Base-by-base conservation (phyloP, 164 flowering plant genomes). In the Cinnamomum chago region DNA sequence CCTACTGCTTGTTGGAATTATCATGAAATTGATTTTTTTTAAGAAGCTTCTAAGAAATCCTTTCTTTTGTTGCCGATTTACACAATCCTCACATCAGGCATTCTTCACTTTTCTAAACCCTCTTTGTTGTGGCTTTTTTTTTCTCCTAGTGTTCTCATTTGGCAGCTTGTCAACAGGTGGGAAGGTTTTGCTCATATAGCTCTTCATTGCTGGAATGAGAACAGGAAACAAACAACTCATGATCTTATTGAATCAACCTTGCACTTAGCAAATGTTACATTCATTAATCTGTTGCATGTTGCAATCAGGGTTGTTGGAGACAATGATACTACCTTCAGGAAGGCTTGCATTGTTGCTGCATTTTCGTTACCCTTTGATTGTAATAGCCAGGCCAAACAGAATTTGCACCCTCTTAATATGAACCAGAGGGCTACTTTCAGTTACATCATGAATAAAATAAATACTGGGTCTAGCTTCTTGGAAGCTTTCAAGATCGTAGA, bases 121-220 rank as follows among this genome's bases (percentile, higher is more conserved):
- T 55, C 60, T 55, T 55, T 55, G 5, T 20, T 55, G 60, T 55
- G n/a, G 60, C 5, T 1, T 5, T 55, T 55, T 15, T 55, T 5
- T 14, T 55, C 20, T 3, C 62, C 58, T 66, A 17, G 65, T 20
- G 15, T 76, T 27, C 69, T 58, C 60, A 67, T 73, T 58, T 22
- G 17, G 12, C 66, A 50, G 25, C 65, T 66, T 73, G 51, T 67
- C 18, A 33, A 20, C 86, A 91, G 96, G 85, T 91, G 96, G 93
- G 93, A 87, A 76, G 96, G 96, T 25, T 89, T 89, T 73, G 78
- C 77, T 70, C 93, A 89, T 80, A 81, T 83, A 76, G 90, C 96
- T n/a, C 87, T 91, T 24, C 75, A 78, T 79, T 71, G 72, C 74
- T 89, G 93, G 96, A 68, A 73, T 76, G 78, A 70, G 27, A 85